A percentile compares a stretch with the other conserved stretches of the same genome.
Conservation (phyloP, 371 early-diverging fungal genomes). For the Rhizomucor pusillus region DNA sequence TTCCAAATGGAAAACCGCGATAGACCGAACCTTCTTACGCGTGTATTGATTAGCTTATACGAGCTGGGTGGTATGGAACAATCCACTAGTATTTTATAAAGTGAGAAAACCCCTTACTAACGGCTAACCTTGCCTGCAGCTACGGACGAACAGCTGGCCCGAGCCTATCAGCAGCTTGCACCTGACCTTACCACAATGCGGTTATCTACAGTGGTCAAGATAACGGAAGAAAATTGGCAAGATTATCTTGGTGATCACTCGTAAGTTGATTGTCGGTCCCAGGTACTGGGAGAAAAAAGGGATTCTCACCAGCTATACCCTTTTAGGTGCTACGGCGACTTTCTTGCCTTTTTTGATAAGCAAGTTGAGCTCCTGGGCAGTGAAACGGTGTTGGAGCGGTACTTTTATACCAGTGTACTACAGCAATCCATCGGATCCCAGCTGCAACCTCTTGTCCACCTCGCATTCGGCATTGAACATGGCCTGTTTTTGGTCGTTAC, state of each 20-base stretch:
- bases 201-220: neutral
- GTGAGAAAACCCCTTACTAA: neutral
- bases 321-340: conserved; percentile 24
- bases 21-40: conserved; percentile 28
- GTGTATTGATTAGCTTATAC: conserved; percentile 30
- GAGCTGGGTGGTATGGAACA: conserved; percentile 27
- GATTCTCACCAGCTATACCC: conserved; percentile 2
- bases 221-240: conserved; percentile 26
- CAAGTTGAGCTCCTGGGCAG: conserved; percentile 23
- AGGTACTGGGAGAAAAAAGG: neutral
- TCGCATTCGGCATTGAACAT: conserved; percentile 41
- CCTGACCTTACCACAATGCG: conserved; percentile 4
- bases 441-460: conserved; percentile 37
- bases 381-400: conserved; percentile 18
- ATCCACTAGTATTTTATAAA: neutral
- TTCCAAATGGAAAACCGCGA: conserved; percentile 39
- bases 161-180: conserved; percentile 3
- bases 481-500: conserved; percentile 24
- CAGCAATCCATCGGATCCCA: conserved; percentile 30
- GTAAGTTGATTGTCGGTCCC: conserved; percentile 15
- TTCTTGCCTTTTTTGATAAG: conserved; percentile 31
- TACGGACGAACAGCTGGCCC: conserved; percentile 6
- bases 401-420: conserved; percentile 21
- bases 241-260: conserved; percentile 26
- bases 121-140: conserved; percentile 1